Conservation (phyloP, 345 rosid species). For the Nephelium lappaceum region DNA sequence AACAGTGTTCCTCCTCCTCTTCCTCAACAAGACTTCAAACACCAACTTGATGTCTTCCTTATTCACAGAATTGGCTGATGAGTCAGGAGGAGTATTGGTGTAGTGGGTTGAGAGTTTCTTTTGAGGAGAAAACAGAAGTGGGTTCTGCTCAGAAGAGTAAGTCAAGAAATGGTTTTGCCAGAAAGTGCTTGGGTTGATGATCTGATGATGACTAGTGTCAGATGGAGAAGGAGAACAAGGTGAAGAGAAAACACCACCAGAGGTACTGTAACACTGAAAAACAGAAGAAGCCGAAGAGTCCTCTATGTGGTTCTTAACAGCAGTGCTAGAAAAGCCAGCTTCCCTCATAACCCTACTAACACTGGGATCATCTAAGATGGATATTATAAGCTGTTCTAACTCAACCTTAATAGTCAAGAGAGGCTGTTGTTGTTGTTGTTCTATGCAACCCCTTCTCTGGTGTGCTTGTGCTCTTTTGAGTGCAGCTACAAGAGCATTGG, state of each 20-base stretch:
- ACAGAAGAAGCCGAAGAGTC: constrained; percentile 72
- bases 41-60: constrained; percentile 71
- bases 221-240: constrained; percentile 72
- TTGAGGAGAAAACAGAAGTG: constrained; percentile 53
- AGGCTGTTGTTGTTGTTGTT: constrained; percentile 55
- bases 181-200: constrained; percentile 51
- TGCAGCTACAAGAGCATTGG: constrained; percentile 58
- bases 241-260: constrained; percentile 85
- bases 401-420: constrained; percentile 64
- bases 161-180: constrained; percentile 60
- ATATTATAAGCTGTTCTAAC: constrained; percentile 69
- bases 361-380: constrained; percentile 83
- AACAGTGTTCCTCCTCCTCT: constrained; percentile 66
- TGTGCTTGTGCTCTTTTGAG: constrained; percentile 58
- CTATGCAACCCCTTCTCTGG: constrained; percentile 54
- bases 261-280: constrained; percentile 55
- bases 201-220: constrained; percentile 39
- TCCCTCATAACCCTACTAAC: constrained; percentile 94
- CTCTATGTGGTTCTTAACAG: constrained; percentile 71
- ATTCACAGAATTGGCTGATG: constrained; percentile 27
- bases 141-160: constrained; percentile 57
- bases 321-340: constrained; percentile 86
- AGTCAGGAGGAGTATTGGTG: constrained; percentile 28
- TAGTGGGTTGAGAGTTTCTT: constrained; percentile 31
- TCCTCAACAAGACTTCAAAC: constrained; percentile 63